These are phyloP conservation scores for Sugiyamaella smithiae DNA, from an alignment of 805 yeast species.

Conservation along the genomic window DNA sequence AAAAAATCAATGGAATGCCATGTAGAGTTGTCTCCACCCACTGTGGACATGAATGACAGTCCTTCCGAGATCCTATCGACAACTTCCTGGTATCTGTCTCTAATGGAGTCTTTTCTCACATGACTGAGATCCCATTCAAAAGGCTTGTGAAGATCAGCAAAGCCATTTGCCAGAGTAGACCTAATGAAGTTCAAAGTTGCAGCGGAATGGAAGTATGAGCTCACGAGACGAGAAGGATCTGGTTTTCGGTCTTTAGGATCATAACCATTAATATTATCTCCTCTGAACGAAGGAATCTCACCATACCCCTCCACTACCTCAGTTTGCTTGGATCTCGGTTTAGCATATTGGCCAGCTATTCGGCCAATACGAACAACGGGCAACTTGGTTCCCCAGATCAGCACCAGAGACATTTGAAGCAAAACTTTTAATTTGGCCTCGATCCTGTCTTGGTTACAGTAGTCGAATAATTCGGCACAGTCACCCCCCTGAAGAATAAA, in stretches of 20 bases:
- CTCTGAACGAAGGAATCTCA: conserved; percentile 41
- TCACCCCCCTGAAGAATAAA: conserved; percentile 45
- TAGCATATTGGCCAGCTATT: conserved; percentile 46
- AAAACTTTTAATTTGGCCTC: conserved; percentile 42
- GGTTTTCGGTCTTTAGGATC: conserved; percentile 39
- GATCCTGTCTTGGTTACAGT: conserved; percentile 39
- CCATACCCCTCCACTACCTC: conserved; percentile 40
- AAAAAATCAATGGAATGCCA: conserved; percentile 38
- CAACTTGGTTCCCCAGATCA: conserved; percentile 42
- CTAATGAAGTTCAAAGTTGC: conserved; percentile 43
- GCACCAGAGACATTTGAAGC: conserved; percentile 43
- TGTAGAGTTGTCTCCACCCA: conserved; percentile 34
- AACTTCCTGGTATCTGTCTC: conserved; percentile 39
- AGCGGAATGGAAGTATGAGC: conserved; percentile 45
- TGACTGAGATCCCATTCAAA: conserved; percentile 42
- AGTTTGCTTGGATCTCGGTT: conserved; percentile 43
- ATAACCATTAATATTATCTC: conserved; percentile 44
- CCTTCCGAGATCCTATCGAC: conserved; percentile 38
- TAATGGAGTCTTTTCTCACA: conserved; percentile 36
- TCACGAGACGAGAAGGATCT: conserved; percentile 40
- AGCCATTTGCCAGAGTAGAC: conserved; percentile 36
- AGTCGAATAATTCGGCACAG: conserved; percentile 45
- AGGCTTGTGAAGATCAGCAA: conserved; percentile 42
- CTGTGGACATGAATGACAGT: conserved; percentile 38
- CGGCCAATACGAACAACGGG: conserved; percentile 43